Conservation (phyloP, 2,329 filamentous ascomycete species). For the Cercospora sp. region DNA sequence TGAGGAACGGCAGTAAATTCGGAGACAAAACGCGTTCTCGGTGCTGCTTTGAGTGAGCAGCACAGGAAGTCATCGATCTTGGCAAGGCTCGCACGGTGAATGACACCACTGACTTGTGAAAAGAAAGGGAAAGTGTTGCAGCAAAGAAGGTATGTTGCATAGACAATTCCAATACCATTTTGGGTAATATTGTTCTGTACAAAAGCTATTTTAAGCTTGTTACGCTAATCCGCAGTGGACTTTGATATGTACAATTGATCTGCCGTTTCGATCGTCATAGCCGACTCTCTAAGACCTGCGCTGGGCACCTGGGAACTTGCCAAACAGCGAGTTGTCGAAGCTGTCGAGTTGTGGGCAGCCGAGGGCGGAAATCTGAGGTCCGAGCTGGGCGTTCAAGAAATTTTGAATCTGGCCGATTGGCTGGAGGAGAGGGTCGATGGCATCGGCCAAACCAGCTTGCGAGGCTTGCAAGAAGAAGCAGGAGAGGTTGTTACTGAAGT, state of each 20-base stretch:
- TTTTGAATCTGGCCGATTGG: constrained; percentile 7
- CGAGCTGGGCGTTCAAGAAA: constrained; percentile 20
- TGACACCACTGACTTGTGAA: no score
- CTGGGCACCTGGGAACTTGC: constrained; percentile 16
- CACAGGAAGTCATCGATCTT: not conserved
- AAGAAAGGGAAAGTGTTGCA: no score
- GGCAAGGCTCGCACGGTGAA: no score
- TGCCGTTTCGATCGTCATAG: not conserved
- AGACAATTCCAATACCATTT: not conserved
- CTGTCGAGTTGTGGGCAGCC: constrained; percentile 20
- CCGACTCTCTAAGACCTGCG: not conserved
- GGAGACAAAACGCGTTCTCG: no score
- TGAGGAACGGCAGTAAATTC: no score
- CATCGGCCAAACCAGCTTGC: constrained; percentile 30
- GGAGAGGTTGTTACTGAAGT: constrained; percentile 37
- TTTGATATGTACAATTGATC: not conserved
- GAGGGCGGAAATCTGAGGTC: constrained; percentile 15
- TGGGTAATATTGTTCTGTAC: not conserved
- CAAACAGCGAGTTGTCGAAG: constrained; percentile 25
- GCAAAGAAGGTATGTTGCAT: no score
- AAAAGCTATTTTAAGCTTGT: not conserved
- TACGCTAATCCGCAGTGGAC: not conserved
- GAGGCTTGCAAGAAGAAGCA: constrained; percentile 39
- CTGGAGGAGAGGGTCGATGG: constrained; percentile 23
- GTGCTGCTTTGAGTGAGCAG: no score